These are phyloP conservation scores for Hortiboletus campestris DNA, from an alignment of 768 basidiomycete species.

Conservation along the genomic window DNA sequence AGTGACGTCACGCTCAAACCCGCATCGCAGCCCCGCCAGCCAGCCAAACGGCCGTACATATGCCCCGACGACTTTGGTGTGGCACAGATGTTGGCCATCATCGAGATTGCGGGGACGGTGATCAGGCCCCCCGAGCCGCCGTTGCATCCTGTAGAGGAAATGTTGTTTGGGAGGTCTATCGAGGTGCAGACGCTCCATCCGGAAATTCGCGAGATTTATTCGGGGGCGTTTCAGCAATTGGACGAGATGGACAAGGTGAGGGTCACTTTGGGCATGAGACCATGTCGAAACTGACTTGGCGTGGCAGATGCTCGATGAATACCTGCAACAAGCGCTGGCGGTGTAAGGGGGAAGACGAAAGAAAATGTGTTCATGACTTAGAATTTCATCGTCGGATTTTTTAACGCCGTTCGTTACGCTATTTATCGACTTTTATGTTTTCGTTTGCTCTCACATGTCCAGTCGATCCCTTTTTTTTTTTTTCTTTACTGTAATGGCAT, in stretches of 20 bases:
- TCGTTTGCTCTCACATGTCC: not conserved
- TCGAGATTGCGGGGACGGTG: conserved; percentile 59
- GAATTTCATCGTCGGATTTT: not conserved
- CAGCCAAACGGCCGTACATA: conserved; percentile 45
- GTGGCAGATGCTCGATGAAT: conserved; percentile 30
- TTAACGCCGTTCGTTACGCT: conserved; percentile 4
- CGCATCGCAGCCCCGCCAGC: conserved; percentile 2
- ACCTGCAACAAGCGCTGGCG: conserved; percentile 25
- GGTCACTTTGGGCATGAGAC: not conserved
- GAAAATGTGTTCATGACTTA: not conserved
- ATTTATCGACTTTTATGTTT: conserved; percentile 14
- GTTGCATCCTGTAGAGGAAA: conserved; percentile 67
- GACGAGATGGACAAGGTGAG: conserved; percentile 79
- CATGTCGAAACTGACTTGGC: not conserved
- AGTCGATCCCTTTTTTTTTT: not conserved
- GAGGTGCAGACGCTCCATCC: conserved; percentile 69
- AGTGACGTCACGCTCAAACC: conserved; percentile 30
- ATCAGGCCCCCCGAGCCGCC: conserved; percentile 35
- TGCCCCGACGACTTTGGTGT: conserved; percentile 87
- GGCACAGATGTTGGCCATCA: conserved; percentile 82
- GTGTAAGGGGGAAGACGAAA: conserved; percentile 3
- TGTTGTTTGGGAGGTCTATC: conserved; percentile 67
- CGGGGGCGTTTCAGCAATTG: conserved; percentile 64
- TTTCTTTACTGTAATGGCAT: too few relatives aligned
- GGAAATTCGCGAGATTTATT: conserved; percentile 67